Base-by-base conservation (phyloP, 2,329 filamentous ascomycete species). In the Fusarium sulawesiense region DNA sequence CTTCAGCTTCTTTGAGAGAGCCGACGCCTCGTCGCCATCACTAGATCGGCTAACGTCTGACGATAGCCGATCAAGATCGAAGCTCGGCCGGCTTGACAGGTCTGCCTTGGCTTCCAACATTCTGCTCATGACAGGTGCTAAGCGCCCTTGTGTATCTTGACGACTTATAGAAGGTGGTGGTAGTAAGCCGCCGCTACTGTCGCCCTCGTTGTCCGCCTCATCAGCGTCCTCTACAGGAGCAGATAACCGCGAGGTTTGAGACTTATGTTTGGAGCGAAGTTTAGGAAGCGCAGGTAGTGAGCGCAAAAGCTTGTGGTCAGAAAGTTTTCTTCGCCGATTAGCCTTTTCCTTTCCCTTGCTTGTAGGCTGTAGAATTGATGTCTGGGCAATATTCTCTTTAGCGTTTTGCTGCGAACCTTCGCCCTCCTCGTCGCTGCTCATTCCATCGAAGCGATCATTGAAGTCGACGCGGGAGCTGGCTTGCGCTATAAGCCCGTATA, bases 401-500 rank as follows among this genome's bases (percentile, higher is more conserved):
- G 85, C 84, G 65, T 83, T 82, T 63, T 89, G 77, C 56, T 68
- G 69, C 29, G 66, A 51, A n/a, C 82, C 86, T 49, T 93, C 86
- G 45, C 93, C 91, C 32, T 95, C 92, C 70, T 94, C 94, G 73
- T 95, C 93, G 73, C 93, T 96, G 42, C 92, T 94, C 71, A 92
- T 85, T 51, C 83, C 91, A 76, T 94, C 92, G 78, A 96, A 95
- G 40, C 92, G 88, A 63, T 92, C 87, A 78, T 93, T 91, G 76
- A 97, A 94, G 80, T 97, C 92, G 54, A 92, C 90, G 63, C 89
- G 89, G 30, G 93, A 94, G 9, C 94, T 93, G 40, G 93, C 93
- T 18, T 93, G 93, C 9, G 94, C 93, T 72, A 98, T 94, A 81
- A 98, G 88, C 56, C 93, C 94, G 79, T 98, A 97, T 58, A 98